phyloP scores from a whole-genome alignment of 2,329 filamentous ascomycete species.

The Pseudopyrenochaeta lycopersici region DNA sequence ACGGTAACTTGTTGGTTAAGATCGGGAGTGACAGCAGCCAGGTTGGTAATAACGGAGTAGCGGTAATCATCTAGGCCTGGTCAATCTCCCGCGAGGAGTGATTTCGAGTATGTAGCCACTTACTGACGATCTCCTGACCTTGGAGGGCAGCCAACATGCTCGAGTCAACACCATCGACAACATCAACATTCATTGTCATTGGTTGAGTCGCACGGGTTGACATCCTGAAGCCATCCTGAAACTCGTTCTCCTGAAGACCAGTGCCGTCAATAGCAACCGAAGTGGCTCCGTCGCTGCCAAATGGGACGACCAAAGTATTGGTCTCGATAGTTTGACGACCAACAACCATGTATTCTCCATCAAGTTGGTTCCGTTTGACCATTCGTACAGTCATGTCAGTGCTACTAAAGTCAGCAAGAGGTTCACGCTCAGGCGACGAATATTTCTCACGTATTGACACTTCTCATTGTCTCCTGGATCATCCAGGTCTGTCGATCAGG shows the following conservation, averaged over 20 bases:
- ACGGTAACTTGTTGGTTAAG: constrained; percentile 49
- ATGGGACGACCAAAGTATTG: constrained; percentile 43
- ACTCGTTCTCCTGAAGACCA: constrained; percentile 50
- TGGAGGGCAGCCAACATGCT: constrained; percentile 45
- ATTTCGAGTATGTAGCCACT: constrained; percentile 9
- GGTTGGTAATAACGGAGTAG: constrained; percentile 45
- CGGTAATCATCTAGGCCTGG: constrained; percentile 42
- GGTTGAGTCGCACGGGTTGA: constrained; percentile 46
- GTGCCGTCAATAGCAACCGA: constrained; percentile 44
- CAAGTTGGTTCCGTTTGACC: constrained; percentile 45
- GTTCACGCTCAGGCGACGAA: not conserved
- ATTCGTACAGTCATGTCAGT: constrained; percentile 50
- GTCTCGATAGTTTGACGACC: constrained; percentile 49
- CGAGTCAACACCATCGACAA: constrained; percentile 44
- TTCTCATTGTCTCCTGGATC: constrained; percentile 48
- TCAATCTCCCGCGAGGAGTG: not conserved
- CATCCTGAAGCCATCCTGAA: constrained; percentile 50
- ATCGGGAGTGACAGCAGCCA: constrained; percentile 43
- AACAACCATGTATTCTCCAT: constrained; percentile 50
- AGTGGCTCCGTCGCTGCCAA: constrained; percentile 35
- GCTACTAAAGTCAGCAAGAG: constrained; percentile 16
- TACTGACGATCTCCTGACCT: constrained; percentile 41
- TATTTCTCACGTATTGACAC: constrained; percentile 40
- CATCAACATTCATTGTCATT: constrained; percentile 47
- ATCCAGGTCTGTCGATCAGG: constrained; percentile 50